A percentile compares a stretch with the other conserved stretches of the same genome.
These are phyloP conservation scores for Phenoliferia sp. DNA, from an alignment of 1,284 basidiomycete species.

Conservation along the genomic window DNA sequence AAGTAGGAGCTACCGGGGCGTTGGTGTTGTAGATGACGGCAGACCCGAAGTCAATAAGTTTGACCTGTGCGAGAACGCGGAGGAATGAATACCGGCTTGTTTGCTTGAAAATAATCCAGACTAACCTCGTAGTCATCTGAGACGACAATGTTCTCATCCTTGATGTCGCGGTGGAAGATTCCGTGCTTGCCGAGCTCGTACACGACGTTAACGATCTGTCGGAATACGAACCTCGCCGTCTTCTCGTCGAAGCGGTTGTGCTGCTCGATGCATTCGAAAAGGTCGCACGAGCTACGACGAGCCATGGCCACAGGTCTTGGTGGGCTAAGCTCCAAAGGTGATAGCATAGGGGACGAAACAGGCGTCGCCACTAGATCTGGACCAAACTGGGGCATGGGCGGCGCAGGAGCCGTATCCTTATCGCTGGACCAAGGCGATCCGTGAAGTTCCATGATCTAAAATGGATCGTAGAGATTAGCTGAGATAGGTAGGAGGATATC, in stretches of 20 bases:
- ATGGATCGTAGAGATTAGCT: not conserved
- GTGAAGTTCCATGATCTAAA: constrained; percentile 82
- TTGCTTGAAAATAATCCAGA: constrained; percentile 39
- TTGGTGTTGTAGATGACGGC: constrained; percentile 69
- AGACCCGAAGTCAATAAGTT: constrained; percentile 89
- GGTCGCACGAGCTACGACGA: constrained; percentile 74
- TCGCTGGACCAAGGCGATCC: constrained; percentile 68
- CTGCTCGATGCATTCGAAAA: constrained; percentile 91
- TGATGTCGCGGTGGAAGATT: constrained; percentile 85
- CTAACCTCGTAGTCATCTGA: constrained; percentile 62
- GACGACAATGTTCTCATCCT: constrained; percentile 87
- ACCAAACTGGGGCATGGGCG: not conserved
- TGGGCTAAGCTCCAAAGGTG: constrained; percentile 6
- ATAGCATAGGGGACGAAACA: constrained; percentile 18
- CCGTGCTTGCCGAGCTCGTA: constrained; percentile 69
- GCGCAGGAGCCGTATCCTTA: not conserved
- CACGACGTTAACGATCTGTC: constrained; percentile 80
- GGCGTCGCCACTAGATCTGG: constrained; percentile 11
- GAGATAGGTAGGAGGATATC: not conserved
- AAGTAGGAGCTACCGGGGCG: constrained; percentile 43
- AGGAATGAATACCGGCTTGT: constrained; percentile 5
- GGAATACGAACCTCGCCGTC: constrained; percentile 74
- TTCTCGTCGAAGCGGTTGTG: constrained; percentile 72
- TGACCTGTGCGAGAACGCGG: constrained; percentile 56
- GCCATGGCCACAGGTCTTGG: constrained; percentile 52